Base-by-base conservation (phyloP, 768 basidiomycete genomes). In the Phylloporus sp. region DNA sequence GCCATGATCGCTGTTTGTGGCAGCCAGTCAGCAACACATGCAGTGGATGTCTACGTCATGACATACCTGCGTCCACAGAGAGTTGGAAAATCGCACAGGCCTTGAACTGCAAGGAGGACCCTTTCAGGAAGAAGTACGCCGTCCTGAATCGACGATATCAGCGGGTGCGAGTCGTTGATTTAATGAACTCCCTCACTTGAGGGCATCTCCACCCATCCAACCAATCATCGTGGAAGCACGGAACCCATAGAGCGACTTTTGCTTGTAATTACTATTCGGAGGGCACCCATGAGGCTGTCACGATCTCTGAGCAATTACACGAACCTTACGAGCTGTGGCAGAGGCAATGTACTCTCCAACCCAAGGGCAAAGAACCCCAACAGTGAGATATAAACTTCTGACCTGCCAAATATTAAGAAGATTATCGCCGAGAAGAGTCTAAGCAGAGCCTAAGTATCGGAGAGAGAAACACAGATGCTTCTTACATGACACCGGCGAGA, bases 81-180 rank as follows among this genome's bases (percentile, higher is more conserved):
- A 93, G 69, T 64, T 93, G 91, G 64, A 92, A 92, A 52, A 92
- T 76, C 5, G 88, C 85, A 58, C 91, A 92, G 35, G 81, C 80
- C 67, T 86, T 84, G 76, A 93, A 93, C 59, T 89, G 91, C 45
- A 93, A 61, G 1, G 88, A 86, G 0, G 84, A 85, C 12, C 73
- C 65, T 62, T 86, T 79, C 44, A 83, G 55, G 70, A 93, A 91
- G 69, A 92, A 93, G 63, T 93, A 93, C 4, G 77, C 76, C 11
- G 85, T 82, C 65, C 90, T 93, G 59, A 5, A 27, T 53, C 18
- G 38, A 49, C 42, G 38, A 58, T 40, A 51, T 70, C 51, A 71
- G 52, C 20, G 35, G 26, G 45, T 45, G 20, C 42, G 18, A 16
- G 31, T 42, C 34, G 40, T 24, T 52, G 28, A 51, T 52, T 23